Evolutionary conservation across 2,329 filamentous ascomycete species (phyloP), one percentile per base, ranked within the genome.

Genomic region (Colletotrichum sidae): DNA sequence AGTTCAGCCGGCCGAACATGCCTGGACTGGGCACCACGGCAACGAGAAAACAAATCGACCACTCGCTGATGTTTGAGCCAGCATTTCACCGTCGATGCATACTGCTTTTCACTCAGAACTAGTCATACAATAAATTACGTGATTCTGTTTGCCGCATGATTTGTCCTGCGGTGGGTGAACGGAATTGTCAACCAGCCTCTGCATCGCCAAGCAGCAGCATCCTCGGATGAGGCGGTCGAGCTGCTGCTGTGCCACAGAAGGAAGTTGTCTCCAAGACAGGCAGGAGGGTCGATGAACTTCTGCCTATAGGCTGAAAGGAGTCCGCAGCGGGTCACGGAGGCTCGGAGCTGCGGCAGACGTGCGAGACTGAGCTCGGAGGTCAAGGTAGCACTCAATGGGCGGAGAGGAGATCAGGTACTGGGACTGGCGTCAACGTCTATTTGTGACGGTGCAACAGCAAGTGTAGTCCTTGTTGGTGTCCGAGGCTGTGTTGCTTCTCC

Each of bases 271-370:
- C 52, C 41, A 34, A 52, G 46, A 53, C 41, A 46, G 58, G 52
- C 52, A 61, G 58, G 58, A 62, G 42, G 58, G 52, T 45, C 33
- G 35, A 12, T 35, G 45, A 9, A 39, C 39, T 37, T 41, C 38
- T 17, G 46, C 55, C 52, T 12, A 62, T 65, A 62, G 62, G 62
- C 51, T 47, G 13, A 33, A 34, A 34, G n/a, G 17, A 35, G 42
- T 13, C 35, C n/a, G 33, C 41, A 47, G 52, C 58, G 62, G 62
- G 58, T 53, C 41, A 55, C 52, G 58, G 52, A 62, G 52, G 25
- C 46, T 65, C 62, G 62, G 62, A 65, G 57, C 57, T 61, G 41
- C 58, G 62, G 62, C 34, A 65, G 58, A 62, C 34, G 52, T 44
- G 47, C 46, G 58, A 65, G 58, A 57, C 46, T 56, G 44, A 49